A percentile compares a stretch with the other conserved stretches of the same genome.
phyloP scores from a whole-genome alignment of 192 early-diverging fungal genomes.

The Linderina pennispora region DNA sequence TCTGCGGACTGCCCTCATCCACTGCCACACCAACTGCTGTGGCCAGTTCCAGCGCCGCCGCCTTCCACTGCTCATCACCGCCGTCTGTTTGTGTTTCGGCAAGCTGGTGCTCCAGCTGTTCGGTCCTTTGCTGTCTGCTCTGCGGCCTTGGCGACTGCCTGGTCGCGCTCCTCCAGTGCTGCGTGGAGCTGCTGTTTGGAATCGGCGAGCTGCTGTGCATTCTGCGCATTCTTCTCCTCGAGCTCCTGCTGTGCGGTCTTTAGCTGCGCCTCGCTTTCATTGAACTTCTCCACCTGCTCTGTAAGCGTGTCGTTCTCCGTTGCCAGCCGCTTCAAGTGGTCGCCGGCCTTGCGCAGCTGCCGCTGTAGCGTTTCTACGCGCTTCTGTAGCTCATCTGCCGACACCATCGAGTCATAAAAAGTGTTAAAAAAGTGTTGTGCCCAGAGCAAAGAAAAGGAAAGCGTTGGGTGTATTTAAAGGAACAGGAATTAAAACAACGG shows the following conservation, averaged over 20 bases:
- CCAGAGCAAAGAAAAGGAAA: too few species aligned
- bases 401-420: constrained; percentile 12
- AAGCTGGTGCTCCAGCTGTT: constrained; percentile 13
- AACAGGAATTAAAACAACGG: too few species aligned
- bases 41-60: too few species aligned
- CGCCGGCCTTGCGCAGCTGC: constrained; percentile 47
- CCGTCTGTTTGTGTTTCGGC: constrained; percentile 16
- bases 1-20: too few species aligned
- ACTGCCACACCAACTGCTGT: too few species aligned
- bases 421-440: too few species aligned
- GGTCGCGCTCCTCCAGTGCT: constrained; percentile 9
- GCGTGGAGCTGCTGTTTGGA: constrained; percentile 7
- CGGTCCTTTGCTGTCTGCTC: not conserved
- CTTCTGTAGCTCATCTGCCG: constrained; percentile 35
- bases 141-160: constrained; percentile 2
- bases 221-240: constrained; percentile 9
- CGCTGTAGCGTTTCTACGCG: constrained; percentile 38
- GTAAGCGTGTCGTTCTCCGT: constrained; percentile 49
- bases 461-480: too few species aligned
- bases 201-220: not conserved
- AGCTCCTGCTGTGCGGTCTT: constrained; percentile 20
- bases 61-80: too few species aligned
- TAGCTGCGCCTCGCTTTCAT: constrained; percentile 15
- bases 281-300: constrained; percentile 38
- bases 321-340: constrained; percentile 43